Evolutionary conservation across 2,329 filamentous ascomycete species (phyloP).

Genomic region (Moelleriella libera): DNA sequence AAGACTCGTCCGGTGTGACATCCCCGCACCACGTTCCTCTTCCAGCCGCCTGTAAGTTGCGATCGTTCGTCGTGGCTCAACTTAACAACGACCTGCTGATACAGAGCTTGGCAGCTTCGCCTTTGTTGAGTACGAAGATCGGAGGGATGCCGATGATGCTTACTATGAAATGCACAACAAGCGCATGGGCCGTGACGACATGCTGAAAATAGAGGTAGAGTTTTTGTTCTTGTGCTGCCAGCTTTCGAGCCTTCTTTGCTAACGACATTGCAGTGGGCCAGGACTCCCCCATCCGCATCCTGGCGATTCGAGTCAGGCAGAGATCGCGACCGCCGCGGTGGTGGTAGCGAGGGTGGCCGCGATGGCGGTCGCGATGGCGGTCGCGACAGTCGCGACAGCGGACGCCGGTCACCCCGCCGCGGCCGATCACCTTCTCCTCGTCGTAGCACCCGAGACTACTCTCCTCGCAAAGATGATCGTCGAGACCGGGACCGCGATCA

Average conservation of each 20-base stretch:
- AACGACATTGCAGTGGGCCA: constrained; percentile 63
- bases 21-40: constrained; percentile 86
- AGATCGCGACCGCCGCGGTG: constrained; percentile 50
- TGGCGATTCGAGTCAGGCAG: constrained; percentile 95
- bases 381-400: constrained; percentile 28
- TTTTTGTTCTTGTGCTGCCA: neutral
- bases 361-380: constrained; percentile 56
- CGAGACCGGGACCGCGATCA: constrained; percentile 68
- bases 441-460: constrained; percentile 64
- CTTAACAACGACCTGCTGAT: neutral
- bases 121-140: constrained; percentile 98
- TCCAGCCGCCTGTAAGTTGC: constrained; percentile 82
- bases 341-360: constrained; percentile 8
- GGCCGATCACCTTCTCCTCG: constrained; percentile 68
- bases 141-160: constrained; percentile 94
- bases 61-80: neutral
- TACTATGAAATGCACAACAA: constrained; percentile 99
- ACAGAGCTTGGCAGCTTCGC: constrained; percentile 51
- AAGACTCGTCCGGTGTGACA: constrained; percentile 94
- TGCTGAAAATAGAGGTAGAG: constrained; percentile 91
- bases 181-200: constrained; percentile 86
- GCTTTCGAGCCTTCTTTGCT: constrained; percentile 1
- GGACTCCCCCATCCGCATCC: constrained; percentile 91
- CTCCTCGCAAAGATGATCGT: constrained; percentile 78
- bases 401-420: constrained; percentile 45